Percentiles rank a stretch among this genome's conserved stretches.
Evolutionary conservation across 2,329 filamentous ascomycete species (phyloP).

Genomic region (Cryphonectria carpinicola): DNA sequence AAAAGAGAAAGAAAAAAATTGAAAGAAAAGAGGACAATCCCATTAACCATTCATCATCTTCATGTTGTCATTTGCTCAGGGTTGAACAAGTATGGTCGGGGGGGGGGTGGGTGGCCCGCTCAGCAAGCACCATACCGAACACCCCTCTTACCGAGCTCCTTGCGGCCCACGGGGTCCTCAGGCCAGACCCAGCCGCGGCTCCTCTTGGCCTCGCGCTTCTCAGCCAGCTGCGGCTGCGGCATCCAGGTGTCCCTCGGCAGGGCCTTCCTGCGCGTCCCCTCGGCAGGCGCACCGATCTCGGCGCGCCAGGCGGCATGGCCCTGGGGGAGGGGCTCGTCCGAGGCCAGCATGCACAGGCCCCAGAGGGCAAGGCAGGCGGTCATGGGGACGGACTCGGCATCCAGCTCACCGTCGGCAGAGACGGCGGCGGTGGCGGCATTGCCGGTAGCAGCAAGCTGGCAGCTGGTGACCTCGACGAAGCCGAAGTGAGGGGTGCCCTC

Average conservation of each 20-base stretch:
- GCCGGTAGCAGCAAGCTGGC: constrained; percentile 55
- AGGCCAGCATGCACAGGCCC: constrained; percentile 64
- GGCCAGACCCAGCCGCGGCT: constrained; percentile 76
- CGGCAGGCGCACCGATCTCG: constrained; percentile 76
- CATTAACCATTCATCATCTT: not conserved
- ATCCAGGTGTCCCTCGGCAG: constrained; percentile 76
- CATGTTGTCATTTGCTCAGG: not conserved
- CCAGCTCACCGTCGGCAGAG: constrained; percentile 31
- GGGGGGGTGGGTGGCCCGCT: constrained; percentile 1
- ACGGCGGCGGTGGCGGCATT: constrained; percentile 12
- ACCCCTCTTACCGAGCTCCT: constrained; percentile 71
- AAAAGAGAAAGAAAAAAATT: not conserved
- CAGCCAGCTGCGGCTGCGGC: constrained; percentile 70
- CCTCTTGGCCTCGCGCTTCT: constrained; percentile 78
- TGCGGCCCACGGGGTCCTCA: constrained; percentile 71
- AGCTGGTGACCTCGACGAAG: constrained; percentile 74
- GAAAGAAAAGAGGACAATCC: not conserved
- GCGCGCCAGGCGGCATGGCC: constrained; percentile 66
- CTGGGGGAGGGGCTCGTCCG: constrained; percentile 39
- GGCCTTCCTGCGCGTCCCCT: constrained; percentile 72
- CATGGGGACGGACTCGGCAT: constrained; percentile 48
- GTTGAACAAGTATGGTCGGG: too few relatives aligned
- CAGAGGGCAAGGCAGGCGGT: constrained; percentile 77
- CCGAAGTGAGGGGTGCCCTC: constrained; percentile 80
- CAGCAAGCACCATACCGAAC: constrained; percentile 54